Evolutionary conservation across 1,139 yeast species (phyloP), one percentile per base, ranked within the genome.

Genomic region (Pichia terricola): DNA sequence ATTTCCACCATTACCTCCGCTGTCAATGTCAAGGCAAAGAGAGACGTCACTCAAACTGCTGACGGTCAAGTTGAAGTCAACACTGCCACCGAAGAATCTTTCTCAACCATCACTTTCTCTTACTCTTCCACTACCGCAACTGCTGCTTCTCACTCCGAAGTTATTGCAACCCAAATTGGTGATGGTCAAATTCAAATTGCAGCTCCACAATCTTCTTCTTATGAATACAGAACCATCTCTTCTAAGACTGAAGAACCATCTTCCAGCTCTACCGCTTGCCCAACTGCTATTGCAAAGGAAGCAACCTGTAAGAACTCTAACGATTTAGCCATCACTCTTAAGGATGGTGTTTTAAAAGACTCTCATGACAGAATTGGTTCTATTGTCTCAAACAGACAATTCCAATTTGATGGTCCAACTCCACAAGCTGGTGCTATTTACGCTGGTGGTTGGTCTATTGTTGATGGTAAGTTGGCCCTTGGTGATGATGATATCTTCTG

Each of bases 331-430:
- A 68, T 82, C 70, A 65, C 69, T 41, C 72, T 82, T 59, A 61
- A 66, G 39, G 70, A 62, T 41, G 70, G 79, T 58, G 57, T 78
- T 49, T 72, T 82, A 62, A 72, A 69, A 39, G 91, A 82, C 61
- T 62, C 74, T 41, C 57, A 68, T 48, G 84, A 84, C 45, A 79
- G 91, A 76, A 68, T 81, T 53, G 89, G 89, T 61, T 77, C 87
- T 48, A 81, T 82, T 64, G 91, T 82, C 57, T 79, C 89, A 49
- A 81, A 81, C 80, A 76, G 82, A 71, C 91, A 82, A 71, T 81
- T 82, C 81, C 91, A 82, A 70, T 82, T 82, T 59, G 91, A 82
- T 62, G 91, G 91, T 64, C 94, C 91, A 56, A 85, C 88, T 68
- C 91, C 91, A 59, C 94, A 83, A 73, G 88, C 89, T 47, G 94